phyloP scores from a whole-genome alignment of 1,284 basidiomycete species.

The Gymnopus androsaceus region DNA sequence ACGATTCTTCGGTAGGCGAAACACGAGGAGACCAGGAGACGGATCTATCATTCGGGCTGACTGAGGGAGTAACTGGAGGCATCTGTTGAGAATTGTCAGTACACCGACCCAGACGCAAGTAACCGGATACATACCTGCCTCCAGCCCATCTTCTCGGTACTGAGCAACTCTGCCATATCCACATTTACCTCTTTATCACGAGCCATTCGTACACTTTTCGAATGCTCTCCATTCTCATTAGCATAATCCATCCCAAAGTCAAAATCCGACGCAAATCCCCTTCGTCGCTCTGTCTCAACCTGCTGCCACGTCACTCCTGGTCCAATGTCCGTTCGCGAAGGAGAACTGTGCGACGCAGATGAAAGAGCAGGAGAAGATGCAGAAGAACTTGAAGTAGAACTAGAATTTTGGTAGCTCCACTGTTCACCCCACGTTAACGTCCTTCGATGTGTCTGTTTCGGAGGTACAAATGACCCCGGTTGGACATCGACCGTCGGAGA shows the following conservation, averaged over 20 bases:
- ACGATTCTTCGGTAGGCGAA: not conserved
- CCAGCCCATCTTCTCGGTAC: slow-evolving; percentile 4
- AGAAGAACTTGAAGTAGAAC: not conserved
- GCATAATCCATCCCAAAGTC: not conserved
- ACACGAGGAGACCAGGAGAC: too few relatives aligned
- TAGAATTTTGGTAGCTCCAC: not conserved
- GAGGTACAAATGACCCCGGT: not conserved
- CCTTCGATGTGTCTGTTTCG: not conserved
- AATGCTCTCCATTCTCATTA: not conserved
- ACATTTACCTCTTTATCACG: not conserved
- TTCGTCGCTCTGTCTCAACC: not conserved
- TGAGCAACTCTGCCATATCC: not conserved
- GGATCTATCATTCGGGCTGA: too few relatives aligned
- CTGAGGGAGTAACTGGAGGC: not conserved
- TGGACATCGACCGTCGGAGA: not conserved
- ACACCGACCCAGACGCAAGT: not conserved
- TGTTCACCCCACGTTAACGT: slow-evolving; percentile 1
- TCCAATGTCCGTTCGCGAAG: not conserved
- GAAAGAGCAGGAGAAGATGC: not conserved
- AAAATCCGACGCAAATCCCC: not conserved
- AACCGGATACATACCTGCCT: not conserved
- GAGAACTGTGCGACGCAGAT: not conserved
- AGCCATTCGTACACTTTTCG: not conserved
- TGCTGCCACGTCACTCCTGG: not conserved
- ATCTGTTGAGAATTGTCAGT: not conserved